Evolutionary conservation across 1,139 yeast species (phyloP), one percentile per base, ranked within the genome.

Genomic region (Yamadazyma siamensis): DNA sequence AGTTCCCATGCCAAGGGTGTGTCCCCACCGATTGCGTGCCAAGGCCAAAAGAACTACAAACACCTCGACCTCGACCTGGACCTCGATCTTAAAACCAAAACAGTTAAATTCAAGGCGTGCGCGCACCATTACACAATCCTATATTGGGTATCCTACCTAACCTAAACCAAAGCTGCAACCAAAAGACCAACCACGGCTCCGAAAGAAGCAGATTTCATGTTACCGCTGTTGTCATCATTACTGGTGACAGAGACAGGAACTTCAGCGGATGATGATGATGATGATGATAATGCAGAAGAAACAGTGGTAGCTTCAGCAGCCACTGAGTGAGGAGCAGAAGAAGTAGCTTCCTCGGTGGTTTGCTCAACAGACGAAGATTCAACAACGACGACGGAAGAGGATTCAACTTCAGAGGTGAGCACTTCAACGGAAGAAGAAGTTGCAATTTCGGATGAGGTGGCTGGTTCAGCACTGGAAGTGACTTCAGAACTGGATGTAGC

Each of bases 121-220:
- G n/a, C n/a, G n/a, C n/a, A n/a, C n/a, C n/a, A n/a, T n/a, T n/a
- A n/a, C n/a, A n/a, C n/a, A n/a, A n/a, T n/a, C n/a, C n/a, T n/a
- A n/a, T n/a, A n/a, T n/a, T n/a, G 13, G 7, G 15, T 23, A 27
- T 20, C 7, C 13, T n/a, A 13, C 8, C 8, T 11, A 24, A 24
- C 36, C 41, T 60, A 71, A 41, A 72, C 54, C 41, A 74, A 62
- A 41, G 74, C 72, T 43, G 75, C 76, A 44, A 67, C 63, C 22
- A 70, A 55, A 34, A 74, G 57, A 50, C 78, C 80, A 33, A 68
- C 50, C 34, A 51, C 41, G 31, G 56, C 56, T 35, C 79, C 80
- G 31, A 71, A 52, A 22, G 75, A 61, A 35, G 71, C 54, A 31
- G 71, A 67, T 31, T 47, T 45, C 34, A 42, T 38, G 31, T 47